Base-by-base conservation (phyloP, 768 basidiomycete species). In the Lactarius deliciosus region DNA sequence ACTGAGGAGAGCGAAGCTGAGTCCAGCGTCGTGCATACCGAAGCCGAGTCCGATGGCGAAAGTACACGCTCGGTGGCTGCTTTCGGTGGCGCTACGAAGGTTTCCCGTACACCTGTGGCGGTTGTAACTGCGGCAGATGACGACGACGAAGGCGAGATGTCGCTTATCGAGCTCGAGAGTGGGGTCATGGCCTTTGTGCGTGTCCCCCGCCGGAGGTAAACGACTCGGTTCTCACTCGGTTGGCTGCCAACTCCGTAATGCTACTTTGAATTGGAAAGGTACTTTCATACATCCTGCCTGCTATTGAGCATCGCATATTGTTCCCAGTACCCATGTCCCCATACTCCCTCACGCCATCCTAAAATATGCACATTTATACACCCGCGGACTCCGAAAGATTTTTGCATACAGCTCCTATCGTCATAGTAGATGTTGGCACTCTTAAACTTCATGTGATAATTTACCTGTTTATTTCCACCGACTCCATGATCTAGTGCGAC, bases 1-100 rank as follows among this genome's bases (percentile, higher is more conserved):
- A 58, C 61, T n/a, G 69, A 69, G 65, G 69, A 69, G 65, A 69
- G 68, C 22, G 68, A 69, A 60, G 58, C 65, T 6, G 68, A 68
- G 38, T 69, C 68, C 8, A 68, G 62, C 36, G 66, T 68, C 41
- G 69, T 64, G 60, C 69, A 65, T 55, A 70, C 68, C 7, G 70
- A 70, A 32, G 64, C 64, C 20, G 70, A 70, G 56, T 69, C 67
- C 1, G 69, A 69, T 15, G 57, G 60, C 38, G 68, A 69, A 59
- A 20, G 40, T 57, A 54, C 60, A 36, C 50, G 55, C 22, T 36
- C 30, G 6, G 5, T 47, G 10, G 34, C 28, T 1, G 30, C 47
- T 16, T 54, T 34, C 54, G 6, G 6, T 63, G 34, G 62, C 5
- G 34, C 20, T 9, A 22, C 60, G 22, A 64, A 64, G 22, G 28